Evolutionary conservation across 2,329 filamentous ascomycete genomes (phyloP).

Genomic region (Talaromyces sp.): DNA sequence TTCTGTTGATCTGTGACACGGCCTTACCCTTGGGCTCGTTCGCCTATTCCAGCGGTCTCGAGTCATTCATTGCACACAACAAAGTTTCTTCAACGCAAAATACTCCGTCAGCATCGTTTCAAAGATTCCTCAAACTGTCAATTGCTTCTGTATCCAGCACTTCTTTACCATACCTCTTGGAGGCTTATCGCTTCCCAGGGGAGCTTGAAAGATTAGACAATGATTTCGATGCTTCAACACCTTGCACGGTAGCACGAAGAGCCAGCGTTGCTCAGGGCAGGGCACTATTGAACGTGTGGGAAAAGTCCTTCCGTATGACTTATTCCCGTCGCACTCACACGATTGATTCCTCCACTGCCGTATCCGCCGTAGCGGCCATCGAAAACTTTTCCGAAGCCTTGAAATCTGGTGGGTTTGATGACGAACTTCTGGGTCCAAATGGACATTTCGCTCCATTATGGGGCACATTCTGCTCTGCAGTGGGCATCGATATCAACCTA

Average conservation of each 20-base stretch:
- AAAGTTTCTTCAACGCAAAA: conserved; percentile 32
- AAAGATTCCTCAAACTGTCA: conserved; percentile 54
- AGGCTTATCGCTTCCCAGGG: conserved; percentile 49
- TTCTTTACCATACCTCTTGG: conserved; percentile 56
- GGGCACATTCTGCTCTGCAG: conserved; percentile 51
- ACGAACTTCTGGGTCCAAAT: conserved; percentile 31
- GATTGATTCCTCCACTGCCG: conserved; percentile 12
- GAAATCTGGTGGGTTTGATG: conserved; percentile 23
- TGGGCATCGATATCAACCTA: conserved; percentile 50
- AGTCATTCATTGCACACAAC: conserved; percentile 60
- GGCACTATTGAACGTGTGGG: conserved; percentile 58
- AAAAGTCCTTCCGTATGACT: conserved; percentile 45
- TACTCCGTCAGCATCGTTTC: conserved; percentile 42
- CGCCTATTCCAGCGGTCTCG: conserved; percentile 60
- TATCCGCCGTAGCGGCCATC: conserved; percentile 25
- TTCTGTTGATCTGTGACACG: conserved; percentile 60
- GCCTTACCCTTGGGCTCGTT: conserved; percentile 62
- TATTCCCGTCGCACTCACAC: conserved; percentile 19
- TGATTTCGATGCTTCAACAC: conserved; percentile 59
- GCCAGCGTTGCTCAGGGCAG: conserved; percentile 59
- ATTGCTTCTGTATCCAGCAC: conserved; percentile 55
- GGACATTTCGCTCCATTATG: conserved; percentile 60
- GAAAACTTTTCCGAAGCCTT: conserved; percentile 35
- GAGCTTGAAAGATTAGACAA: conserved; percentile 54
- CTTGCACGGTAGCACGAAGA: conserved; percentile 58